phyloP scores from a whole-genome alignment of 345 rosid genomes.

The Acer campestre region DNA sequence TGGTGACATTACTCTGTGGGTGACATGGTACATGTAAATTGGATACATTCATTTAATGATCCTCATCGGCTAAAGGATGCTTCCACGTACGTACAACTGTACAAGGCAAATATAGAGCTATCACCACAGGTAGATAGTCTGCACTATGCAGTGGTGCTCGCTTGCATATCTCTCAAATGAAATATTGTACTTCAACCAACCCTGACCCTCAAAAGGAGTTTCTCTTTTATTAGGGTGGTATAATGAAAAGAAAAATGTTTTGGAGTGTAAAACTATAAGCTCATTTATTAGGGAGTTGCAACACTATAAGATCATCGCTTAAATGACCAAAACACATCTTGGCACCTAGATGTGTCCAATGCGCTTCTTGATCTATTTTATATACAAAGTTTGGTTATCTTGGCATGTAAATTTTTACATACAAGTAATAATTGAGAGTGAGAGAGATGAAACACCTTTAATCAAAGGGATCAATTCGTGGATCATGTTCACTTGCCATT shows the following conservation, averaged over 20 bases:
- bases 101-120: too few relatives aligned
- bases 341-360: not conserved
- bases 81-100: too few relatives aligned
- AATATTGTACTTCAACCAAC: not conserved
- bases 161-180: too few relatives aligned
- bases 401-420: not conserved
- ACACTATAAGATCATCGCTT: not conserved
- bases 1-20: too few relatives aligned
- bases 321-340: not conserved
- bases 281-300: not conserved
- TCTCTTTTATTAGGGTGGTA: not conserved
- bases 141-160: not conserved
- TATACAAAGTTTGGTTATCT: constrained; percentile 4
- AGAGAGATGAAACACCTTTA: constrained; percentile 32
- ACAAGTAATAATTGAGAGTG: not conserved
- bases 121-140: too few relatives aligned
- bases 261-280: not conserved
- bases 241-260: not conserved
- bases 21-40: too few relatives aligned
- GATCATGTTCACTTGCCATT: constrained; percentile 98
- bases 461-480: constrained; percentile 88
- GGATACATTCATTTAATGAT: too few relatives aligned
- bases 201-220: not conserved
- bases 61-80: too few relatives aligned
- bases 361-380: not conserved